These are phyloP conservation scores for Fomitopsis betulina DNA, from an alignment of 1,284 basidiomycete genomes.

Conservation along the genomic window DNA sequence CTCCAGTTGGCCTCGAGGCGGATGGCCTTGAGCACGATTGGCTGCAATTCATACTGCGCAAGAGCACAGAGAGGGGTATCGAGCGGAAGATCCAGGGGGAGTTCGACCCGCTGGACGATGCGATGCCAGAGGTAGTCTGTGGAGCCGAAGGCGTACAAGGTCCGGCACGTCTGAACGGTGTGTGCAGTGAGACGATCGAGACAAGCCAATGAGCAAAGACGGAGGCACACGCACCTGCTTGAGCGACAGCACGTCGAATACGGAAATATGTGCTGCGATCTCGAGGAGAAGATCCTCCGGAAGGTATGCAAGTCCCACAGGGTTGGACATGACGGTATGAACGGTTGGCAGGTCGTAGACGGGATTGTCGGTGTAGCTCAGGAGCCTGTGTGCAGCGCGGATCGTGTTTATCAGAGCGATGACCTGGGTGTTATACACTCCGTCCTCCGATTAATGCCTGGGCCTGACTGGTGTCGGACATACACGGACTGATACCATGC, in stretches of 20 bases:
- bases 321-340: not conserved
- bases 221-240: conserved; percentile 37
- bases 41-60: conserved; percentile 30
- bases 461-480: not conserved
- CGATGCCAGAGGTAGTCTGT: conserved; percentile 50
- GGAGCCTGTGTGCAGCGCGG: not conserved
- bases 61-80: conserved; percentile 24
- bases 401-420: not conserved
- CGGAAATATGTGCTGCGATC: conserved; percentile 27
- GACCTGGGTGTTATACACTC: not conserved
- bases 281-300: conserved; percentile 38
- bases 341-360: not conserved
- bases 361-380: not conserved
- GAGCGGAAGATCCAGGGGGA: conserved; percentile 33
- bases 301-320: conserved; percentile 20
- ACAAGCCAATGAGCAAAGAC: not conserved
- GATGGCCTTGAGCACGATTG: conserved; percentile 36
- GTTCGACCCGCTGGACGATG: conserved; percentile 24
- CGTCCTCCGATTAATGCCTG: not conserved
- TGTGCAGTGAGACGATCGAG: not conserved
- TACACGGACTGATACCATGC: not conserved
- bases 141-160: conserved; percentile 41
- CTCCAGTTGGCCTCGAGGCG: conserved; percentile 50
- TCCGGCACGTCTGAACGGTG: conserved; percentile 36
- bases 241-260: conserved; percentile 41